phyloP scores from a whole-genome alignment of 192 early-diverging fungal species.

The Backusella westeae region DNA sequence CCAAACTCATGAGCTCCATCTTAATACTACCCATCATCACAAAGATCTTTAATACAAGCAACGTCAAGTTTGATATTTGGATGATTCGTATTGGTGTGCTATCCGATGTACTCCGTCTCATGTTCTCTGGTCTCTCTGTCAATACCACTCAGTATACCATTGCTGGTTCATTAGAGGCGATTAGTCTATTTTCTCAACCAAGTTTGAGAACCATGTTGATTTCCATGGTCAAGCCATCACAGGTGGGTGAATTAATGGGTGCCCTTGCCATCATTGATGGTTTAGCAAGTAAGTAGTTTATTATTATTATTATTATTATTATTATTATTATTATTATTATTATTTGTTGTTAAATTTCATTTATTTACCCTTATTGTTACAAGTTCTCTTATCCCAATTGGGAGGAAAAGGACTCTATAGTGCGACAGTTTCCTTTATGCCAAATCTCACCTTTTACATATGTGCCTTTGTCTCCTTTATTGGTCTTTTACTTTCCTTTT shows the following conservation, averaged over 20 bases:
- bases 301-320: not conserved
- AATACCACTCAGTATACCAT: slow-evolving; percentile 6
- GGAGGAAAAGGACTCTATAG: slow-evolving; percentile 43
- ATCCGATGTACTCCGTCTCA: slow-evolving; percentile 29
- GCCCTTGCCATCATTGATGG: slow-evolving; percentile 47
- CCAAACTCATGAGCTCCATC: slow-evolving; percentile 28
- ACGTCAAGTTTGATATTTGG: slow-evolving; percentile 44
- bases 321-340: not conserved
- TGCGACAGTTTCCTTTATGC: slow-evolving; percentile 32
- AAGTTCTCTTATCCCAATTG: slow-evolving; percentile 37
- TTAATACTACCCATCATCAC: slow-evolving; percentile 34
- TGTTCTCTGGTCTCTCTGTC: slow-evolving; percentile 30
- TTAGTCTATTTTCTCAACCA: slow-evolving; percentile 32
- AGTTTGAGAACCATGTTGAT: slow-evolving; percentile 42
- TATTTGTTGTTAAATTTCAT: not conserved
- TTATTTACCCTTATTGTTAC: not conserved
- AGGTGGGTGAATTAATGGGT: slow-evolving; percentile 48
- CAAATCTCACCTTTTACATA: slow-evolving; percentile 41
- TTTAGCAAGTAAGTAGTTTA: slow-evolving; percentile 11
- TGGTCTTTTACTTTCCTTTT: not conserved
- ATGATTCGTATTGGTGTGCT: slow-evolving; percentile 38
- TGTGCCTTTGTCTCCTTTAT: slow-evolving; percentile 15
- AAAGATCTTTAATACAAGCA: slow-evolving; percentile 26
- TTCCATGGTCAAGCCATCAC: slow-evolving; percentile 41
- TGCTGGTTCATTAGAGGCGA: slow-evolving; percentile 23